Conservation (phyloP, 257 asterid species). For the Vinca minor region DNA sequence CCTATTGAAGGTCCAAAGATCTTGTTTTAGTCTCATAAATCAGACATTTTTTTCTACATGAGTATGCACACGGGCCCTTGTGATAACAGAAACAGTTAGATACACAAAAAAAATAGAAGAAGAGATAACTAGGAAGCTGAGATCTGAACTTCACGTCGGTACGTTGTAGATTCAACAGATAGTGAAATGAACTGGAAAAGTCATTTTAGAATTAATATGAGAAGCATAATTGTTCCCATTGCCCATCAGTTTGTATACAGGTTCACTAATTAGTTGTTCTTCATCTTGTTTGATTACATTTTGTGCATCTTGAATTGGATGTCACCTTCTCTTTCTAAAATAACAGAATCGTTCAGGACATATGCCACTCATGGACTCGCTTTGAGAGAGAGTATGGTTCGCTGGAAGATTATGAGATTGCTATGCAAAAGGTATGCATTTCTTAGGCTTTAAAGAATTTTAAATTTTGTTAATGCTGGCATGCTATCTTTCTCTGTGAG, state of each 20-base stretch:
- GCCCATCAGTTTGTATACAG: no score
- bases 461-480: constrained; percentile 19
- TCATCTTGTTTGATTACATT: constrained; percentile 13
- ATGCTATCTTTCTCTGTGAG: not conserved
- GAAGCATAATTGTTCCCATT: not conserved
- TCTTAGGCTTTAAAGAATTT: not conserved
- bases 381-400: constrained; percentile 92
- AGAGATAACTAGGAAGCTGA: constrained; percentile 67
- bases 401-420: constrained; percentile 75
- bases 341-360: constrained; percentile 89
- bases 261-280: not conserved
- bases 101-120: not conserved
- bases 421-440: constrained; percentile 66
- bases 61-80: constrained; percentile 12
- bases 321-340: constrained; percentile 63
- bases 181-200: constrained; percentile 16
- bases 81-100: not conserved
- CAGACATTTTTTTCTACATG: not conserved
- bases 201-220: not conserved
- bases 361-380: constrained; percentile 79
- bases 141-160: not conserved
- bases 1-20: not conserved
- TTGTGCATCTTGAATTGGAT: constrained; percentile 47
- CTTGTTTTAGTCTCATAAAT: no score
- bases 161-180: constrained; percentile 26